These are phyloP conservation scores for Gossypium bickii DNA, from an alignment of 345 rosid genomes.

Conservation along the genomic window DNA sequence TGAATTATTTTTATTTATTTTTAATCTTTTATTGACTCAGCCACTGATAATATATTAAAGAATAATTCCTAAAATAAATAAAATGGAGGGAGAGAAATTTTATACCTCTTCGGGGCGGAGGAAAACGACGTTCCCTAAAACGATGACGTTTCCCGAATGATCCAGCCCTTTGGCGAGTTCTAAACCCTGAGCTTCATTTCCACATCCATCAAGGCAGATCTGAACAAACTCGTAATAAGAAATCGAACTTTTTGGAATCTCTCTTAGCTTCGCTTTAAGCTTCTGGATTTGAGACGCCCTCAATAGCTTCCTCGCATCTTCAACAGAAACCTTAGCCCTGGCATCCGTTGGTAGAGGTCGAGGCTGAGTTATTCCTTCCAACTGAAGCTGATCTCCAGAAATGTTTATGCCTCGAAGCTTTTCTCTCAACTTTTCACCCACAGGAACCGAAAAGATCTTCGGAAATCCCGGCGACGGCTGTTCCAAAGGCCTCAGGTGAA, in stretches of 20 bases:
- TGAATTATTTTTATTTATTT: too few species aligned
- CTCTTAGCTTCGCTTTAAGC: constrained; percentile 51
- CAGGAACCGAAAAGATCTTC: constrained; percentile 43
- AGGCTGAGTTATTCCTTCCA: constrained; percentile 16
- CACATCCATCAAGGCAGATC: constrained; percentile 53
- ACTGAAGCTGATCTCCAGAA: constrained; percentile 23
- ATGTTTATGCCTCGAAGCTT: constrained; percentile 30
- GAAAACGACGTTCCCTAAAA: constrained; percentile 57
- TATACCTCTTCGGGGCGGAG: constrained; percentile 80
- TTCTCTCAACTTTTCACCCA: constrained; percentile 49
- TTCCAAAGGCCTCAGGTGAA: constrained; percentile 34
- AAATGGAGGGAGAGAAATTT: background rate
- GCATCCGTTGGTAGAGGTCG: constrained; percentile 13
- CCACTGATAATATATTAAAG: too few species aligned
- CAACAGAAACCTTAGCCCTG: constrained; percentile 28
- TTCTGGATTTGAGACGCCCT: constrained; percentile 52
- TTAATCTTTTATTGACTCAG: too few species aligned
- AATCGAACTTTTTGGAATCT: constrained; percentile 44
- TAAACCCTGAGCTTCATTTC: constrained; percentile 40
- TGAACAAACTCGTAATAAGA: constrained; percentile 40
- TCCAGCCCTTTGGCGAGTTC: constrained; percentile 61
- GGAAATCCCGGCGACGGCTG: background rate
- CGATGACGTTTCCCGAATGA: constrained; percentile 65
- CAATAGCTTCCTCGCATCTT: constrained; percentile 58
- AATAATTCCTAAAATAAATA: background rate